A percentile compares a stretch with the other conserved stretches of the same genome.
These are phyloP conservation scores for Paxillus rubicundulus DNA, from an alignment of 768 basidiomycete genomes.

Conservation along the genomic window DNA sequence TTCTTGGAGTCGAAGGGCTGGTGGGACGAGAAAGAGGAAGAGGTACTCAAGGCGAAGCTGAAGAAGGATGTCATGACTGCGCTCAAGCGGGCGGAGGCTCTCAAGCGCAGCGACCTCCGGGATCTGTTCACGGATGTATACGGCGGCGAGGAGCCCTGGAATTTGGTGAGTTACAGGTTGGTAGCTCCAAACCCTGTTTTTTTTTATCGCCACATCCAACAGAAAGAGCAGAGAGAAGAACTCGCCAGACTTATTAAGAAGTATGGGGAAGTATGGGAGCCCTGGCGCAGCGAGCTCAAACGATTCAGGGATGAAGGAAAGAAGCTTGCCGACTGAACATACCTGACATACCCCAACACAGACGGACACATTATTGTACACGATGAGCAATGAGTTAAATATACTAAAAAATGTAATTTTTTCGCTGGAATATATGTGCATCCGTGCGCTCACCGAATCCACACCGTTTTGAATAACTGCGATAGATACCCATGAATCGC, in stretches of 20 bases:
- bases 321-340: conserved; percentile 44
- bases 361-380: neutral
- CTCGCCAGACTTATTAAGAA: conserved; percentile 71
- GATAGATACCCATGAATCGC: neutral
- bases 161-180: conserved; percentile 56
- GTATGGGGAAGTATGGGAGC: conserved; percentile 84
- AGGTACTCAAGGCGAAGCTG: conserved; percentile 60
- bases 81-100: conserved; percentile 72
- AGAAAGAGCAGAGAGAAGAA: conserved; percentile 86
- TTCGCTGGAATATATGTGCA: neutral
- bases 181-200: neutral
- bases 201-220: conserved; percentile 2
- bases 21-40: conserved; percentile 81
- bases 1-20: conserved; percentile 82
- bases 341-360: neutral
- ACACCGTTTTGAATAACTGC: neutral
- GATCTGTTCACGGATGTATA: conserved; percentile 88
- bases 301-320: conserved; percentile 74
- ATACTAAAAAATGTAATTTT: neutral
- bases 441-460: neutral
- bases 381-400: neutral
- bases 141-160: conserved; percentile 81
- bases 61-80: conserved; percentile 74
- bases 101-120: conserved; percentile 67
- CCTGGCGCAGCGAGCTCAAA: conserved; percentile 76